Percentiles rank a stretch among this genome's conserved stretches.
Evolutionary conservation across 2,329 filamentous ascomycete genomes (phyloP).

Genomic region (Diaporthe sp.): DNA sequence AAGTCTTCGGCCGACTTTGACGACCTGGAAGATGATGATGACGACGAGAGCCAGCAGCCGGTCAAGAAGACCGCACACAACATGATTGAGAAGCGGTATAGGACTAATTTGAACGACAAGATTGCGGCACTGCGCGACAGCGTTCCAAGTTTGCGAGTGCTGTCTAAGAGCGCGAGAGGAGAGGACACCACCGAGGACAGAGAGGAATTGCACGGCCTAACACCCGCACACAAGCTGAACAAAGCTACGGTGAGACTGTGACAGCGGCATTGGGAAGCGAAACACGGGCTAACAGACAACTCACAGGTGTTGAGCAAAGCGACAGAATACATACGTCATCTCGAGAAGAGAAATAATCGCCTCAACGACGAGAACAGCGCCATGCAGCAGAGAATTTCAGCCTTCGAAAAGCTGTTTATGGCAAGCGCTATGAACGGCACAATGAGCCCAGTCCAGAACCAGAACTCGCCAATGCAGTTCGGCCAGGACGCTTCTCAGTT

Average conservation of each 20-base stretch:
- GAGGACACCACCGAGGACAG: conserved; percentile 81
- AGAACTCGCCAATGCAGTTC: conserved; percentile 68
- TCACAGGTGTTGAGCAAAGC: conserved; percentile 86
- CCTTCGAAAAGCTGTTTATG: conserved; percentile 85
- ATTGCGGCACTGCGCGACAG: conserved; percentile 93
- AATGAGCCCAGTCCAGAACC: conserved; percentile 68
- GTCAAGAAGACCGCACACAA: conserved; percentile 96
- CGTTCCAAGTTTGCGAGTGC: conserved; percentile 89
- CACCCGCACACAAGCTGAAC: conserved; percentile 93
- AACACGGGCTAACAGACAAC: conserved; percentile 26
- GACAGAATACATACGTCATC: conserved; percentile 93
- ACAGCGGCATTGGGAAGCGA: neutral
- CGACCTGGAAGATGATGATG: conserved; percentile 73
- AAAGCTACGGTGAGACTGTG: conserved; percentile 82
- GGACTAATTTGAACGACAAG: conserved; percentile 97
- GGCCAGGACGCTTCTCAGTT: conserved; percentile 58
- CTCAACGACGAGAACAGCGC: conserved; percentile 84
- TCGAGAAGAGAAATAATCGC: conserved; percentile 90
- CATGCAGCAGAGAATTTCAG: conserved; percentile 83
- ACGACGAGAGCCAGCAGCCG: conserved; percentile 68
- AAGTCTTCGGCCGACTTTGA: conserved; percentile 75
- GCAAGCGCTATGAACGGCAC: conserved; percentile 78
- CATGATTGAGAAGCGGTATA: conserved; percentile 97
- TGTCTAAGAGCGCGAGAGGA: conserved; percentile 79
- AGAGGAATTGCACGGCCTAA: conserved; percentile 85